These are phyloP conservation scores for Geranium rotundifolium DNA, from an alignment of 345 rosid species.

Conservation along the genomic window DNA sequence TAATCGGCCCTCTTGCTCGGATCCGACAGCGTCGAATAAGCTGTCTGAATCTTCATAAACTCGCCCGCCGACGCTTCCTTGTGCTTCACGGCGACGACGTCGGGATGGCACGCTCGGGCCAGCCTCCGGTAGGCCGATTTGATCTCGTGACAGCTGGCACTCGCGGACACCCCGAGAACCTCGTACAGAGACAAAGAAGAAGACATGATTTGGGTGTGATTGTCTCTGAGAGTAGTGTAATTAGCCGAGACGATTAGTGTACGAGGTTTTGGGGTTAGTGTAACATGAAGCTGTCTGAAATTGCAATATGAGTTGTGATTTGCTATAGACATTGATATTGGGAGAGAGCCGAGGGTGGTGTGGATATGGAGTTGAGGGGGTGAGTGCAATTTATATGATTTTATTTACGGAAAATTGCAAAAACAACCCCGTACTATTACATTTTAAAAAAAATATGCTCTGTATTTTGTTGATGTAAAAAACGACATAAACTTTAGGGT, in stretches of 20 bases:
- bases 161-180: slow-evolving; percentile 34
- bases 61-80: slow-evolving; percentile 34
- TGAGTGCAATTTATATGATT: too few species aligned
- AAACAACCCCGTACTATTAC: too few species aligned
- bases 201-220: slow-evolving; percentile 10
- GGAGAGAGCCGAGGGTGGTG: too few species aligned
- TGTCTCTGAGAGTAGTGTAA: not conserved
- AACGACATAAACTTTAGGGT: too few species aligned
- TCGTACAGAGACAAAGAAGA: slow-evolving; percentile 32
- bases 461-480: too few species aligned
- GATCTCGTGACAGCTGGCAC: slow-evolving; percentile 32
- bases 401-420: too few species aligned
- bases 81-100: slow-evolving; percentile 30
- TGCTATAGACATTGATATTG: too few species aligned
- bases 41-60: slow-evolving; percentile 41
- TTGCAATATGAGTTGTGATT: too few species aligned
- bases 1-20: slow-evolving; percentile 42
- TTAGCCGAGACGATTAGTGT: too few species aligned
- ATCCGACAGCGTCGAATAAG: slow-evolving; percentile 49
- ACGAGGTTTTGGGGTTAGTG: not conserved
- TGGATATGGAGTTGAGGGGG: too few species aligned
- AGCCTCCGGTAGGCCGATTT: slow-evolving; percentile 46
- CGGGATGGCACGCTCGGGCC: slow-evolving; percentile 50
- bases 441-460: too few species aligned
- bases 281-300: too few species aligned